Evolutionary conservation across 2,329 filamentous ascomycete genomes (phyloP).

Genomic region (Talaromyces sp.): DNA sequence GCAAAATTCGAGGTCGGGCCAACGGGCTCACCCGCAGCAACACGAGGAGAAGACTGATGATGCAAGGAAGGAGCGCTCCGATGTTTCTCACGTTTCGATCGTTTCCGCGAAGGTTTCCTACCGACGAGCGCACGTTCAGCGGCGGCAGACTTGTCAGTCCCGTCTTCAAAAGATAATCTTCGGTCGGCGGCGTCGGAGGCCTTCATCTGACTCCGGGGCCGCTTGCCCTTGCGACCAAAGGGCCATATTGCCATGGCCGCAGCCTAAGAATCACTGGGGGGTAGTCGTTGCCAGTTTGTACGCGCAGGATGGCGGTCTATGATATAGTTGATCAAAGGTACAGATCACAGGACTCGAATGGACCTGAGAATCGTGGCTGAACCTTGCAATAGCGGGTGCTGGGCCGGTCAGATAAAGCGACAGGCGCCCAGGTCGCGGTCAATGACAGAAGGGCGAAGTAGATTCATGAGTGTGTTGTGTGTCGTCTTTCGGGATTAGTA

Average conservation of each 20-base stretch:
- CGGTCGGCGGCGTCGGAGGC: slow-evolving; percentile 38
- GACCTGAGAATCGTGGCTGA: neutral
- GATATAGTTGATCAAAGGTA: neutral
- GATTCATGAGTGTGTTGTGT: slow-evolving; percentile 11
- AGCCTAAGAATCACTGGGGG: slow-evolving; percentile 3
- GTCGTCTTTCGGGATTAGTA: neutral
- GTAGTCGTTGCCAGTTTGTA: slow-evolving; percentile 1
- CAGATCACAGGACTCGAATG: slow-evolving; percentile 2
- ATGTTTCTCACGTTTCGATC: slow-evolving; percentile 34
- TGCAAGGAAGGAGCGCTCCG: slow-evolving; percentile 8
- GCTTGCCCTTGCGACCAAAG: slow-evolving; percentile 71
- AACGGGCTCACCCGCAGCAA: slow-evolving; percentile 6
- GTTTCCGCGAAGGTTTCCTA: slow-evolving; percentile 33
- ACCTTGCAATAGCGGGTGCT: neutral
- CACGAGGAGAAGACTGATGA: neutral
- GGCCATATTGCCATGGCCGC: slow-evolving; percentile 73
- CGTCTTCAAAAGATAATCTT: slow-evolving; percentile 2
- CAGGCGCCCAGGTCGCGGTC: slow-evolving; percentile 10
- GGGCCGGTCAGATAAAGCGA: slow-evolving; percentile 13
- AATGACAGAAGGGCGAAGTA: slow-evolving; percentile 9
- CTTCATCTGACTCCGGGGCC: slow-evolving; percentile 58
- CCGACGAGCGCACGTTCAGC: slow-evolving; percentile 22
- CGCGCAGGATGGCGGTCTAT: neutral
- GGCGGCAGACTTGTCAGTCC: neutral
- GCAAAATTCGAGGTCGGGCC: slow-evolving; percentile 14